These are phyloP conservation scores for Fusarium irregulare DNA, from an alignment of 2,329 filamentous ascomycete genomes.

Conservation along the genomic window DNA sequence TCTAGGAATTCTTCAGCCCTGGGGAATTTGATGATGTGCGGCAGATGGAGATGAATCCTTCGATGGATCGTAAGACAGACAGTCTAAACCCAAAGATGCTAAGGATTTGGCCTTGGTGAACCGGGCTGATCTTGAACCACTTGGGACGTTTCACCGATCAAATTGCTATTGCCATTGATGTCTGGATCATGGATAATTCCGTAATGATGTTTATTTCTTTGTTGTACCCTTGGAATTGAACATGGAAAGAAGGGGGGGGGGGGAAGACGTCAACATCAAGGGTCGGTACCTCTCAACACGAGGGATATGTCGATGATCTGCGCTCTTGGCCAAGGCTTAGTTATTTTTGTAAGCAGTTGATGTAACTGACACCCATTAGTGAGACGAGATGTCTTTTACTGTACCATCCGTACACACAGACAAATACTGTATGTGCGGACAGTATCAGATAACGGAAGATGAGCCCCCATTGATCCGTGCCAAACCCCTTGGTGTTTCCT, in stretches of 20 bases:
- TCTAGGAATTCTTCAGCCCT: slow-evolving; percentile 15
- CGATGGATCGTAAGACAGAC: neutral
- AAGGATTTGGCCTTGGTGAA: slow-evolving; percentile 12
- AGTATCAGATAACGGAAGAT: neutral
- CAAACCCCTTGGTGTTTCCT: neutral
- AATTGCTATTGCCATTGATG: slow-evolving; percentile 5
- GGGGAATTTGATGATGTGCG: slow-evolving; percentile 7
- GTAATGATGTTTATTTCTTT: neutral
- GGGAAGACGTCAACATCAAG: slow-evolving; percentile 2
- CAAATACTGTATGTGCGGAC: neutral
- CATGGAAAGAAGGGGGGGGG: slow-evolving; percentile 1
- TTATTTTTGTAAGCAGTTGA: slow-evolving; percentile 21
- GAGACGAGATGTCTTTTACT: neutral
- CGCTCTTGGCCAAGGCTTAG: slow-evolving; percentile 12
- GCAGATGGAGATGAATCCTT: slow-evolving; percentile 10
- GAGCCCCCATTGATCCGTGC: slow-evolving; percentile 8
- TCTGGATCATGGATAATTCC: neutral
- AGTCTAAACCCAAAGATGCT: slow-evolving; percentile 3
- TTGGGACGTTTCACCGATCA: slow-evolving; percentile 34
- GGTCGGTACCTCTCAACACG: neutral
- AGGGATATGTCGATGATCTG: neutral
- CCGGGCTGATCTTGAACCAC: slow-evolving; percentile 8
- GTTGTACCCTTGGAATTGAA: neutral
- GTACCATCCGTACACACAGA: neutral
- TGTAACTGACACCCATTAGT: neutral